Evolutionary conservation across 371 early-diverging fungal species (phyloP).

Genomic region (Amoeboaphelidium occidentale): DNA sequence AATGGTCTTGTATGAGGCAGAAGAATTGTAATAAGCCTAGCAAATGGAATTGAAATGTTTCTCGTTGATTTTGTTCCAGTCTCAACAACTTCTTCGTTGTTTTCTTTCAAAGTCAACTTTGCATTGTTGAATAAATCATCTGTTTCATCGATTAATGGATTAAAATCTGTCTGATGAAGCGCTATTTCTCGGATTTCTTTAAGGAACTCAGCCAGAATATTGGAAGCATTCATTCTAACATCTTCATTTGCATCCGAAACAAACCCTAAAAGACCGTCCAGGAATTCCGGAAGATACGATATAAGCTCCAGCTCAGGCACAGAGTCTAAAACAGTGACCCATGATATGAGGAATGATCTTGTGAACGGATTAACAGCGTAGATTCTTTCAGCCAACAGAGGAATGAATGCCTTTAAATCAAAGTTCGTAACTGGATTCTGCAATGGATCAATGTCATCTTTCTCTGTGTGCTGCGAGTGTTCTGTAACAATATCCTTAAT

Average conservation of each 20-base stretch:
- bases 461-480: too few species aligned
- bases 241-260: constrained; percentile 62
- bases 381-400: constrained; percentile 60
- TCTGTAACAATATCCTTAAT: constrained; percentile 82
- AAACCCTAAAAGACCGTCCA: constrained; percentile 60
- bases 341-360: constrained; percentile 67
- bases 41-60: constrained; percentile 29
- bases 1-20: constrained; percentile 23
- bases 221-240: constrained; percentile 39
- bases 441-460: too few species aligned
- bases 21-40: constrained; percentile 47
- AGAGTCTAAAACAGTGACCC: constrained; percentile 64
- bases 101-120: background rate
- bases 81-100: background rate
- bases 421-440: too few species aligned
- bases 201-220: constrained; percentile 40
- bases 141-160: background rate
- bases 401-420: constrained; percentile 62
- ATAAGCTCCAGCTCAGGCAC: constrained; percentile 75
- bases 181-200: constrained; percentile 3
- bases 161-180: background rate
- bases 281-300: constrained; percentile 53
- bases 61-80: background rate
- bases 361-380: constrained; percentile 56
- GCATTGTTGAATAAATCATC: background rate